Percentiles rank a stretch among this genome's conserved stretches.
Evolutionary conservation across 352 stramenopile genomes (phyloP).

Genomic region (Phytophthora lateralis): DNA sequence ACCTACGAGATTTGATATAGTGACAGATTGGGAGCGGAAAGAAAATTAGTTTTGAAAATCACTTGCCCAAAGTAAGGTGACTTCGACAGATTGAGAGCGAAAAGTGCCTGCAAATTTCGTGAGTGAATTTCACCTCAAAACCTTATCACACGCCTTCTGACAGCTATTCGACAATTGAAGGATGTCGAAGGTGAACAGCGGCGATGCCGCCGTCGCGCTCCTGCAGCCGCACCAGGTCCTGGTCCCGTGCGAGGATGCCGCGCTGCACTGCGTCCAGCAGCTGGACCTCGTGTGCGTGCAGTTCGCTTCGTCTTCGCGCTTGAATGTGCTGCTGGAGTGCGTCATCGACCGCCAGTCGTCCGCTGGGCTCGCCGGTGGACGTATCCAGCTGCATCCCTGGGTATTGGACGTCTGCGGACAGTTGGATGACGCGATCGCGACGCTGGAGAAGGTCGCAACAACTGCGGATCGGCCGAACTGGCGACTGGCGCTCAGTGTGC

Average conservation of each 20-base stretch:
- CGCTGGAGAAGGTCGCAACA: constrained; percentile 23
- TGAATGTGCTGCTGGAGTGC: constrained; percentile 36
- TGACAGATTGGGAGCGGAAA: too few relatives aligned
- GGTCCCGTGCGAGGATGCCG: constrained; percentile 39
- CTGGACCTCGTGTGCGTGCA: constrained; percentile 24
- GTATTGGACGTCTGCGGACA: constrained; percentile 38
- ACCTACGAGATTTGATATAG: too few relatives aligned
- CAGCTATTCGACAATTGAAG: too few relatives aligned
- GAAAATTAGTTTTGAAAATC: too few relatives aligned
- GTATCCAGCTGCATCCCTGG: constrained; percentile 62
- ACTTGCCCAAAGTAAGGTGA: too few relatives aligned
- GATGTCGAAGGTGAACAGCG: constrained; percentile 4
- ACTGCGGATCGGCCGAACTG: constrained; percentile 3
- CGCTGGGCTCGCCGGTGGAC: constrained; percentile 21
- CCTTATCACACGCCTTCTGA: too few relatives aligned
- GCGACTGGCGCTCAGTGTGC: constrained; percentile 38
- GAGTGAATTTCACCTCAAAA: too few relatives aligned
- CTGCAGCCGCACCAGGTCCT: constrained; percentile 63
- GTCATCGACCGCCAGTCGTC: constrained; percentile 35
- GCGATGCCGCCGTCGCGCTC: constrained; percentile 11
- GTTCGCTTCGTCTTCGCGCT: constrained; percentile 12
- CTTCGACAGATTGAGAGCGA: too few relatives aligned
- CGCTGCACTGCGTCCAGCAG: constrained; percentile 19
- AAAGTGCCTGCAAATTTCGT: too few relatives aligned
- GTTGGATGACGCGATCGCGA: constrained; percentile 19